Evolutionary conservation across 2,329 filamentous ascomycete species (phyloP).

Genomic region (Fusarium proliferatum): DNA sequence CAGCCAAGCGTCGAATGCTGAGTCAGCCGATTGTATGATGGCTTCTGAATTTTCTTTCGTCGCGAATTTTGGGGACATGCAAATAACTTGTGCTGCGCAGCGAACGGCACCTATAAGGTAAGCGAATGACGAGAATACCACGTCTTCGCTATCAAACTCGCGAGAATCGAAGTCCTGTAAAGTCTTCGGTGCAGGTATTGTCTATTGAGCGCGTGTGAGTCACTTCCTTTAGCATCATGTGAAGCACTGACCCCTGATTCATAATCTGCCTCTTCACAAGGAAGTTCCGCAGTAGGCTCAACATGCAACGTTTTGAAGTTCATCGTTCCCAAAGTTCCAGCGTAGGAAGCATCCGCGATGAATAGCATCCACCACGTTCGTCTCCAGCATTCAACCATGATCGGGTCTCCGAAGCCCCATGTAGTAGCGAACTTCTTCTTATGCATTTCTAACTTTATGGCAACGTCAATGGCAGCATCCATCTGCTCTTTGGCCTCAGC

Average conservation of each 20-base stretch:
- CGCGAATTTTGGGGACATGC: constrained; percentile 5
- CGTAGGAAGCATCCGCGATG: constrained; percentile 65
- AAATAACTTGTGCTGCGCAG: constrained; percentile 21
- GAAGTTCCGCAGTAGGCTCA: constrained; percentile 66
- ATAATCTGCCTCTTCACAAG: constrained; percentile 72
- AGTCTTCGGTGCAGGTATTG: constrained; percentile 16
- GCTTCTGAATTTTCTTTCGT: constrained; percentile 14
- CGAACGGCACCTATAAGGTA: constrained; percentile 27
- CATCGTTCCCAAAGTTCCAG: constrained; percentile 45
- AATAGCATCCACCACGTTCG: constrained; percentile 80
- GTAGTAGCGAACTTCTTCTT: constrained; percentile 62
- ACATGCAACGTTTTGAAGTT: constrained; percentile 52
- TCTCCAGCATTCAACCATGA: constrained; percentile 68
- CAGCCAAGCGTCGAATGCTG: constrained; percentile 24
- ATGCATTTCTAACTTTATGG: constrained; percentile 70
- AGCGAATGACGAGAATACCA: constrained; percentile 23
- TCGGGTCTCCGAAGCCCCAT: constrained; percentile 59
- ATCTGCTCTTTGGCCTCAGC: constrained; percentile 44
- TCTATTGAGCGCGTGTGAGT: not conserved
- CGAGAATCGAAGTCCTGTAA: constrained; percentile 28
- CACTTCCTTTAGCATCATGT: too few relatives aligned
- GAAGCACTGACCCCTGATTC: constrained; percentile 41
- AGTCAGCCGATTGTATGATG: constrained; percentile 30
- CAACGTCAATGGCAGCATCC: constrained; percentile 65
- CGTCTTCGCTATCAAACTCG: constrained; percentile 15